Evolutionary conservation across 2,329 filamentous ascomycete genomes (phyloP), one percentile per base, ranked within the genome.

Genomic region (Balansia obtecta): DNA sequence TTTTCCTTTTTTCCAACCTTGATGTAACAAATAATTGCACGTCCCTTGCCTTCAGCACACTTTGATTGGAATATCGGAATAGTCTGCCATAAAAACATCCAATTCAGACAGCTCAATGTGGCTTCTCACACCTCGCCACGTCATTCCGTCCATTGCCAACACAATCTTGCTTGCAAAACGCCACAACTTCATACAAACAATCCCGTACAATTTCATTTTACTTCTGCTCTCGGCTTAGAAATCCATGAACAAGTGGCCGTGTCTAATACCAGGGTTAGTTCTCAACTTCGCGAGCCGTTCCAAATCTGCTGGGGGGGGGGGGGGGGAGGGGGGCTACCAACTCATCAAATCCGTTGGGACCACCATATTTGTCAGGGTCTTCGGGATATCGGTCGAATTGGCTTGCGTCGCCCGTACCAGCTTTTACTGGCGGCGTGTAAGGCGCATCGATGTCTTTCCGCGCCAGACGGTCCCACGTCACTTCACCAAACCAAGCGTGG

Each of bases 301-400:
- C n/a, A n/a, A n/a, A n/a, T n/a, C n/a, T n/a, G n/a, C n/a, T n/a
- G n/a, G n/a, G n/a, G n/a, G n/a, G n/a, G n/a, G n/a, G n/a, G n/a
- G n/a, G n/a, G n/a, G n/a, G n/a, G n/a, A n/a, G n/a, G n/a, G n/a
- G n/a, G n/a, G 3, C 37, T 13, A 10, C 91, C 73, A 76, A 96
- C 91, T 88, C 85, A 68, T 97, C 91, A 56, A 83, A 75, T 44
- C 88, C 89, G 50, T 55, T 63, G 49, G 71, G 71, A 58, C 78
- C 72, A 39, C 93, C 93, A 64, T 98, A 98, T 64, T 84, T 82
- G 68, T 98, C 93, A 43, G 87, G 88, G 68, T 98, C 93, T 68
- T 98, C 93, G 1, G 93, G 90, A 67, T 98, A 98, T 67, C 90
- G 88, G 70, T 98, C 93, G 64, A 98, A 98, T 68, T 96, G 87